A percentile compares a stretch with the other conserved stretches of the same genome.
These are phyloP conservation scores for Stachybotrys chlorohalonatus DNA, from an alignment of 2,329 filamentous ascomycete genomes.

Conservation along the genomic window DNA sequence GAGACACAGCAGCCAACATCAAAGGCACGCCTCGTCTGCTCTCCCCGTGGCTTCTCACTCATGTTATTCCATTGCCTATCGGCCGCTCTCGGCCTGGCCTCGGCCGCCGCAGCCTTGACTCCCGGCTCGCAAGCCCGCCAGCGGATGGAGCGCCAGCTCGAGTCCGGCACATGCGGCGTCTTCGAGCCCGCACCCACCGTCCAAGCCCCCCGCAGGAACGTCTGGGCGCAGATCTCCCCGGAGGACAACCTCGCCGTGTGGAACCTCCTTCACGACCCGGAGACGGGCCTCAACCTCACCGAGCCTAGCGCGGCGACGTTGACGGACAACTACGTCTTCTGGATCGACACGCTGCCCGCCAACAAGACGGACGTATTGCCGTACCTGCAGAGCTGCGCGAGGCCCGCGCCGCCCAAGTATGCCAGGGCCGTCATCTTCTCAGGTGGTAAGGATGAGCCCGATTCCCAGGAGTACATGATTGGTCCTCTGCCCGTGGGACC, in stretches of 20 bases:
- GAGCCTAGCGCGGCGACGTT: conserved; percentile 21
- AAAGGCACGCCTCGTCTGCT: background rate
- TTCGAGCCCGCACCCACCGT: background rate
- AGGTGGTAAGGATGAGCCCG: conserved; percentile 29
- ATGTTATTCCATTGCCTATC: conserved; percentile 6
- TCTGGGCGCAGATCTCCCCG: conserved; percentile 30
- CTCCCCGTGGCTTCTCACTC: background rate
- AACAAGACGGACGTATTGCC: conserved; percentile 38
- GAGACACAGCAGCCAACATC: background rate
- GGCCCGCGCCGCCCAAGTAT: conserved; percentile 26
- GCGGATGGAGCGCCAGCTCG: background rate
- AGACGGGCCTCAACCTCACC: conserved; percentile 34
- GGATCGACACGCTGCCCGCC: conserved; percentile 35
- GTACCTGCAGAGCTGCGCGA: conserved; percentile 29
- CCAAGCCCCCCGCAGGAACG: background rate
- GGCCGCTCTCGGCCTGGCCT: conserved; percentile 7
- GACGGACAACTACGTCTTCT: conserved; percentile 36
- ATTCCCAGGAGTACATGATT: conserved; percentile 38
- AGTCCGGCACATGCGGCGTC: background rate
- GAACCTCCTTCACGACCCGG: conserved; percentile 29
- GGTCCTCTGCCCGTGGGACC: conserved; percentile 34
- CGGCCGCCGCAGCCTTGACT: background rate
- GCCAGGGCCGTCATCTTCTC: conserved; percentile 37
- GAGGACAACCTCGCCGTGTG: conserved; percentile 33
- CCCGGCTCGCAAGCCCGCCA: background rate